Evolutionary conservation across 768 basidiomycete genomes (phyloP), one percentile per base, ranked within the genome.

Genomic region (Suillus paluster): DNA sequence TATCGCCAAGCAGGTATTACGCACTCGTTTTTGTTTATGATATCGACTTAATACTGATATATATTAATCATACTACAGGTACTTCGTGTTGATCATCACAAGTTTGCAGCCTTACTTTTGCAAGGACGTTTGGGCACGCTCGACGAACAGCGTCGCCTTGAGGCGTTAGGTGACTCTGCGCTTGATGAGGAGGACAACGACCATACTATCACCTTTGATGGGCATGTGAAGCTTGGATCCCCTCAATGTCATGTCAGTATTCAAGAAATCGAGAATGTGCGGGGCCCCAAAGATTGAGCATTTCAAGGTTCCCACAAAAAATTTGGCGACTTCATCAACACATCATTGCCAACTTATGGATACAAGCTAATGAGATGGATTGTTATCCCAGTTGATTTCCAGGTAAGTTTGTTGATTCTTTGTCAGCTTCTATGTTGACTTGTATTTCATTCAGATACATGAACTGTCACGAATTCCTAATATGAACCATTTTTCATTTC

Each of bases 1-100:
- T 59, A 65, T 77, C 27, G 74, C 68, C 0, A 42, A 45, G 1
- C 77, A 79, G 70, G 78, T 78, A 36, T 42, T 2, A n/a, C 8
- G 4, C 41, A 42, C 19, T 44, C 7, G 39, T 41, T 21, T 44
- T 44, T n/a, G 4, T n/a, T 44, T 44, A 44, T 42, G 19, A 44
- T 44, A n/a, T n/a, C 9, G 19, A 42, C 41, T 42, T 42, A 42
- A 19, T 41, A 19, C 39, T 42, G 7, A 42, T 42, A 42, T 9
- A 19, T n/a, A 44, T n/a, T 4, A 44, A n/a, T 44, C 42, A 44
- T 11, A 42, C 41, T 33, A 21, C 23, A 64, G 63, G 55, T 66
- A n/a, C 58, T 67, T 4, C 9, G 15, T 10, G 21, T 66, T 21
- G 62, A 67, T 25, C 59, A 67, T 10, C 59, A 66, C 56, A 33